phyloP scores from a whole-genome alignment of 1,284 basidiomycete species.

The Ustilago nuda region DNA sequence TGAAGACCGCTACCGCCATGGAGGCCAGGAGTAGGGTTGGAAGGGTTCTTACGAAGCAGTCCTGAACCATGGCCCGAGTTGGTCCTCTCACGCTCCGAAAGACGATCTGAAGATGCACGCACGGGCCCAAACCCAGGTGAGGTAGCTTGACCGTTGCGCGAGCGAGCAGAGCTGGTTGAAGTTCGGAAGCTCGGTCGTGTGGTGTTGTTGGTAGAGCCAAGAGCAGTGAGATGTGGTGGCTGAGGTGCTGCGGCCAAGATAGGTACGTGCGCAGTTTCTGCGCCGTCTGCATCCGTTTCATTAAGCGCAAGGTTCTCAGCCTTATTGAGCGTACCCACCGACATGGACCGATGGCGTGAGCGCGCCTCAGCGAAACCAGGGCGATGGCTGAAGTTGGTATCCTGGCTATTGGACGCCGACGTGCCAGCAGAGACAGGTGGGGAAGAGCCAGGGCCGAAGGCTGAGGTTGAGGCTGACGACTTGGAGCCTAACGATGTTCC shows the following conservation, averaged over 20 bases:
- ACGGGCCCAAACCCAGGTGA: constrained; percentile 49
- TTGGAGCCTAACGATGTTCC: constrained; percentile 18
- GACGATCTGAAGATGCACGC: constrained; percentile 58
- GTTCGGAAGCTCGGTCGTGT: constrained; percentile 35
- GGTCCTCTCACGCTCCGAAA: constrained; percentile 52
- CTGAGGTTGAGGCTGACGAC: background rate
- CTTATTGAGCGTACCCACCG: constrained; percentile 35
- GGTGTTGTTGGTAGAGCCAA: constrained; percentile 12
- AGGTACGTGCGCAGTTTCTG: constrained; percentile 8
- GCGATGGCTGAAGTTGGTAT: constrained; percentile 27
- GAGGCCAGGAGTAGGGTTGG: constrained; percentile 59
- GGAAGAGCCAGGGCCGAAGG: constrained; percentile 28
- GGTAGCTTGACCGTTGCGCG: constrained; percentile 35
- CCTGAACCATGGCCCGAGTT: constrained; percentile 50
- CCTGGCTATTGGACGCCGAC: constrained; percentile 16
- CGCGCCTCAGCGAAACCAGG: constrained; percentile 50
- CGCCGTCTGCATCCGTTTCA: constrained; percentile 9
- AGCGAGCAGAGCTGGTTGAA: constrained; percentile 33
- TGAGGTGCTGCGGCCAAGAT: constrained; percentile 5
- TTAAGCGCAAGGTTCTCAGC: constrained; percentile 33
- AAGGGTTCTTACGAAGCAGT: constrained; percentile 61
- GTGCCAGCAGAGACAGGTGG: constrained; percentile 29
- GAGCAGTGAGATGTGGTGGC: constrained; percentile 18
- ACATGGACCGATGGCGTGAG: constrained; percentile 37
- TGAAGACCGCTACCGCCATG: constrained; percentile 47